These are phyloP conservation scores for Aspergillus funiculosus DNA, from an alignment of 495 filamentous ascomycete species.

Conservation along the genomic window DNA sequence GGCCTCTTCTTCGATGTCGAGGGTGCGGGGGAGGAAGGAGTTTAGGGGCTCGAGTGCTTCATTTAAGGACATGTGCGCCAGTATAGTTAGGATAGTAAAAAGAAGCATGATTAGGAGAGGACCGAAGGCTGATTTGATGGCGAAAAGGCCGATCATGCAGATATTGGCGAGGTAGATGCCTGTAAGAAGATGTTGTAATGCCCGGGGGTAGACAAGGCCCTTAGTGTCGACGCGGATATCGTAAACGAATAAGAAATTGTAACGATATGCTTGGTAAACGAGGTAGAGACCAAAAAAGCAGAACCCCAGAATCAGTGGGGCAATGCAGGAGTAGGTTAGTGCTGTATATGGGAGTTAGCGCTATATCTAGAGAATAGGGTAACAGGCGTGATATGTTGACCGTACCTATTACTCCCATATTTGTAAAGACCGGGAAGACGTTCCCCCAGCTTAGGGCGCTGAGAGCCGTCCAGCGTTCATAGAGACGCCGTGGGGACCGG, in stretches of 20 bases:
- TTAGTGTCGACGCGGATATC: conserved; percentile 79
- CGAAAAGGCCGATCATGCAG: conserved; percentile 84
- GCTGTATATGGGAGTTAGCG: conserved; percentile 25
- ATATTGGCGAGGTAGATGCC: conserved; percentile 79
- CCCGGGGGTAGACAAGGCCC: conserved; percentile 78
- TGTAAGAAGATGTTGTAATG: conserved; percentile 77
- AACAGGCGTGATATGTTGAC: not conserved
- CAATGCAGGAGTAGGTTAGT: conserved; percentile 78
- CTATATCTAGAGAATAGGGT: no score
- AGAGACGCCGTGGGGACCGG: conserved; percentile 60
- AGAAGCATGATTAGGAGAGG: conserved; percentile 72
- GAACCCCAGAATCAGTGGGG: conserved; percentile 79
- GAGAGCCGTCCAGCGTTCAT: conserved; percentile 56
- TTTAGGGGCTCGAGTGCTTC: conserved; percentile 66
- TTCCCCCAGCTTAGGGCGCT: conserved; percentile 71
- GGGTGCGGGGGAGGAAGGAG: conserved; percentile 61
- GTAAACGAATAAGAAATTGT: conserved; percentile 87
- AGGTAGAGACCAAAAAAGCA: conserved; percentile 70
- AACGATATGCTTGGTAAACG: conserved; percentile 85
- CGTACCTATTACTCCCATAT: conserved; percentile 72
- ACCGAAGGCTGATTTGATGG: conserved; percentile 59
- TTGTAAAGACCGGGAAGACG: conserved; percentile 79
- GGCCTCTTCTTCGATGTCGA: conserved; percentile 43
- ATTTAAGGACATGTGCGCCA: conserved; percentile 75
- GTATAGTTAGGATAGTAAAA: conserved; percentile 68